Conservation (phyloP, 371 early-diverging fungal genomes). For the Hamiltosporidium tvaerminnensis region DNA sequence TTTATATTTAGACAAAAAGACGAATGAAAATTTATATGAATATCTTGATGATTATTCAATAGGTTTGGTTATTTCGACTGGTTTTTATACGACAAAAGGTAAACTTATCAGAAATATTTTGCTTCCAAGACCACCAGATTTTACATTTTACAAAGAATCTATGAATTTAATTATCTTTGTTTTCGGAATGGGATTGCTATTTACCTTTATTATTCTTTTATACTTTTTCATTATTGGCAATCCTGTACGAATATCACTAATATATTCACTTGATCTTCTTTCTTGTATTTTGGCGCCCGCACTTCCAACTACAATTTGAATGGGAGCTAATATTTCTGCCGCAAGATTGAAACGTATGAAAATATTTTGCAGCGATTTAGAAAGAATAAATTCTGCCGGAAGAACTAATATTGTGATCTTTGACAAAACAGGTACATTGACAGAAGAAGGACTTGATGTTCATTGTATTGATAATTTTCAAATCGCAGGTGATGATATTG, state of each 20-base stretch:
- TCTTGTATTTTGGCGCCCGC: conserved; percentile 62
- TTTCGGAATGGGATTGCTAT: conserved; percentile 1
- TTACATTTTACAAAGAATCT: conserved; percentile 79
- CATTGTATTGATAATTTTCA: conserved; percentile 61
- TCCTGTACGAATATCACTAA: too few species aligned
- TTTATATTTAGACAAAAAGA: too few species aligned
- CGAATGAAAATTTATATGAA: too few species aligned
- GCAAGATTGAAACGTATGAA: conserved; percentile 61
- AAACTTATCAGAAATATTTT: conserved; percentile 75
- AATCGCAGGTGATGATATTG: conserved; percentile 53
- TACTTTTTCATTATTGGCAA: not conserved
- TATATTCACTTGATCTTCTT: conserved; percentile 72
- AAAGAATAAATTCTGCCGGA: conserved; percentile 80
- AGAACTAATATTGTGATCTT: conserved; percentile 83
- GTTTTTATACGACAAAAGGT: conserved; percentile 89
- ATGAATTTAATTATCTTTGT: conserved; percentile 63
- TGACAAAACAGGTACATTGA: conserved; percentile 98
- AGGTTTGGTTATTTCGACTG: conserved; percentile 72
- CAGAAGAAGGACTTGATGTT: conserved; percentile 87
- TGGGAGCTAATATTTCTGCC: conserved; percentile 82
- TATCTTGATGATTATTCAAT: too few species aligned
- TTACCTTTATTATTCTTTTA: conserved; percentile 54
- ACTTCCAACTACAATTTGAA: conserved; percentile 78
- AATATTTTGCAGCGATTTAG: conserved; percentile 78
- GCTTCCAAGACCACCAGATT: conserved; percentile 73